Base-by-base conservation (phyloP, 1,139 yeast species). In the Eremothecium sinecaudum region DNA sequence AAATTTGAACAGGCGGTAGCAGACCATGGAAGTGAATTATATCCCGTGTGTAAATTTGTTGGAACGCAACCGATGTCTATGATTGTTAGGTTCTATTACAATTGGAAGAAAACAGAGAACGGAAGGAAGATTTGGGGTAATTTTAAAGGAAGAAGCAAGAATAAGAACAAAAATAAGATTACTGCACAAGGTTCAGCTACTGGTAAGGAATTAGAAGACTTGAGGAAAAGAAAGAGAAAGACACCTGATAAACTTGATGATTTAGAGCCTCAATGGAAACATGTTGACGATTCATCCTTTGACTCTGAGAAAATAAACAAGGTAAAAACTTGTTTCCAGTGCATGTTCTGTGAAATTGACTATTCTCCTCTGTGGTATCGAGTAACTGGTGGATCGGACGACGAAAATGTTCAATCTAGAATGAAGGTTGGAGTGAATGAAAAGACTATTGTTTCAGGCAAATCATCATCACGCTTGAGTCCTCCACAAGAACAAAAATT, bases 91-190 rank as follows among this genome's bases (percentile, higher is more conserved):
- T 87, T 70, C 52, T 87, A 83, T 51, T 87, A 87, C 50, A 62
- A 81, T 34, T 87, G 97, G 97, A 87, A 87, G 57, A 87, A 87
- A 56, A 78, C 95, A 0, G 64, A 70, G 19, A 67, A 67, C 36
- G 97, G 97, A 0, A 73, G 44, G 25, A 34, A 36, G 5, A 46
- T 53, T 11, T 84, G 96, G 94, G 95, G 84, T 23, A 78, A 78
- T 50, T 82, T 63, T 48, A 78, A 75, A 39, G 93, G 93, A 1
- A 61, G 95, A 38, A 65, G 66, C 36, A 72, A 74, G 47, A 69
- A 49, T 58, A 64, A 36, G 63, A 42, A 46, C 33, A 50, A 45
- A 50, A 41, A 35, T 41, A 20, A 38, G 38, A 36, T 43, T 26
- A 20, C 3, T n/a, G 14, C 11, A 18, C 9, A 4, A 9, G 24